Conservation (phyloP, 768 basidiomycete species). For the Coprinopsis sp. region DNA sequence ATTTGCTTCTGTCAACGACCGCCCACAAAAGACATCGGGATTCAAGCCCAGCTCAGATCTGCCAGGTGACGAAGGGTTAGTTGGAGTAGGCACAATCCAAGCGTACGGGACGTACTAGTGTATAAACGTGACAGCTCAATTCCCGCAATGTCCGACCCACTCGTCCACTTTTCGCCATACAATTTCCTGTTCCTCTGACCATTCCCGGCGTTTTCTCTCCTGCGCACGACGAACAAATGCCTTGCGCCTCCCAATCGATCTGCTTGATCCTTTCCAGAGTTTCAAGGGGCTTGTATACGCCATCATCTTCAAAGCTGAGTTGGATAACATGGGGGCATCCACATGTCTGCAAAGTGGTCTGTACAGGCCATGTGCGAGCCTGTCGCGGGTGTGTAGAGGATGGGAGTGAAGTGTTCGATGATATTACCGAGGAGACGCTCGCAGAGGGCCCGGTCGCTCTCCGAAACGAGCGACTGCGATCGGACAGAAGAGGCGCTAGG, state of each 20-base stretch:
- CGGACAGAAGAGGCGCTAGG: too few relatives aligned
- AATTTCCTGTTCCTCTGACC: constrained; percentile 53
- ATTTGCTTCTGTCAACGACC: too few relatives aligned
- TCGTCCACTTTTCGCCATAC: constrained; percentile 59
- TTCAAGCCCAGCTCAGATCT: too few relatives aligned
- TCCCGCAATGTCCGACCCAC: constrained; percentile 39
- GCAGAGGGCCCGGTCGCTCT: constrained; percentile 35
- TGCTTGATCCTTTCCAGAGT: constrained; percentile 56
- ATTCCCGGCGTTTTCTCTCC: constrained; percentile 59
- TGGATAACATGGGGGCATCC: constrained; percentile 70
- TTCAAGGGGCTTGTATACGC: constrained; percentile 69
- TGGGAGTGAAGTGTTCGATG: constrained; percentile 66
- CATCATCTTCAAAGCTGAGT: constrained; percentile 56
- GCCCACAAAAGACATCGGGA: too few relatives aligned
- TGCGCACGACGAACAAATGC: constrained; percentile 56
- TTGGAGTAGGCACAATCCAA: background rate
- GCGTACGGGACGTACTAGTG: constrained; percentile 6
- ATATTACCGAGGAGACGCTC: constrained; percentile 47
- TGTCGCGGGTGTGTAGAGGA: constrained; percentile 65
- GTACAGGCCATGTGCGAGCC: constrained; percentile 75
- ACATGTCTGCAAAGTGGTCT: constrained; percentile 62
- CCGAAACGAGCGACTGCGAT: constrained; percentile 17
- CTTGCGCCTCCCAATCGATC: constrained; percentile 54
- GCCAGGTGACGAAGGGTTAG: background rate
- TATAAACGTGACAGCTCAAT: background rate